Base-by-base conservation (phyloP, 1,139 yeast genomes). In the Hyphopichia pseudoburtonii region DNA sequence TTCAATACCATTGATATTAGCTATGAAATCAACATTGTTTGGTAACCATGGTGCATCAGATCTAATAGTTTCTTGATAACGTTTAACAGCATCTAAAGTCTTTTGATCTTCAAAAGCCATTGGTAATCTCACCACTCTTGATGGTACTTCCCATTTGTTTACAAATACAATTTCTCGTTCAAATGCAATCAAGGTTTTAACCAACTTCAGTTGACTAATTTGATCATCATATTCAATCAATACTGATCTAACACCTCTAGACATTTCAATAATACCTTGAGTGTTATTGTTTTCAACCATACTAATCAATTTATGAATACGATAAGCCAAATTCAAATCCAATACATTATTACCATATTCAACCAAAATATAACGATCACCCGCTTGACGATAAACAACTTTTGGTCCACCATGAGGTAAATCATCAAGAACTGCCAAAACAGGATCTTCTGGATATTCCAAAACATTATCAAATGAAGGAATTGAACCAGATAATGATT, bases 41-140 rank as follows among this genome's bases (percentile, higher is more conserved):
- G 98, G 97, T 56, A 92, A 73, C 97, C 97, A 92, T 33, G 97
- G 97, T 9, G 97, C 98, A 39, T 79, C 80, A 21, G 94, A 76
- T 53, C 97, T 77, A 52, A 92, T 89, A 7, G 98, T 92, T 66
- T 92, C 97, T 59, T 82, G 80, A 63, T 92, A 92, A 61, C 97
- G 78, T 46, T 78, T 78, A 32, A 89, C 97, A 29, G 97, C 96
- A 46, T 80, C 90, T 52, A 90, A 67, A 3, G 96, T 89, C 66
- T 84, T 80, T 47, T 82, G 68, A 58, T 92, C 97, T 68, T 92
- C 98, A 59, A 90, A 92, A 0, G 96, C 97, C 90, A 92, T 85
- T 43, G 98, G 98, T 51, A 92, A 72, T 55, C 78, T 85, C 60
- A 92, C 70, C 37, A 88, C 69, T 54, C 95, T 80, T 3, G 96